A percentile compares a stretch with the other conserved stretches of the same genome.
Evolutionary conservation across 495 filamentous ascomycete species (phyloP).

Genomic region (Penicillium daleae): DNA sequence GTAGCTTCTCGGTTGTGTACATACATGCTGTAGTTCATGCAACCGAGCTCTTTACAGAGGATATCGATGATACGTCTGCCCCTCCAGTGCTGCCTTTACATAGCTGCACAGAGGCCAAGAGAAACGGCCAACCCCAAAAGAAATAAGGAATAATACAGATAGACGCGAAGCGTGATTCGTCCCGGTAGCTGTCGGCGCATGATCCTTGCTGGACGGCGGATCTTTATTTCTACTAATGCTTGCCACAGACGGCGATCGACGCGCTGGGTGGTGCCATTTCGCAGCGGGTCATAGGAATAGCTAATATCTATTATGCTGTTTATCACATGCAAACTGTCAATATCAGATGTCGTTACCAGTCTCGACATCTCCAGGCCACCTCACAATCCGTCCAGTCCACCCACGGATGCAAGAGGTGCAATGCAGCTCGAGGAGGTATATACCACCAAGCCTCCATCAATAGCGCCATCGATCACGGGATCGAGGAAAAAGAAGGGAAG

Average conservation of each 20-base stretch:
- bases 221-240: background rate
- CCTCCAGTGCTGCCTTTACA: too few relatives aligned
- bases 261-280: background rate
- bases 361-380: background rate
- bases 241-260: background rate
- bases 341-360: background rate
- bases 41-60: background rate
- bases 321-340: conserved; percentile 3
- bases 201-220: background rate
- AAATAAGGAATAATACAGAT: conserved; percentile 4
- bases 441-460: background rate
- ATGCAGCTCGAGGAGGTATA: background rate
- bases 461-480: background rate
- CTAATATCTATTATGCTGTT: background rate
- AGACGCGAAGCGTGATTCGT: background rate
- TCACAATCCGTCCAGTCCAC: too few relatives aligned
- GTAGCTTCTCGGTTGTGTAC: too few relatives aligned
- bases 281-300: background rate
- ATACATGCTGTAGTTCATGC: too few relatives aligned
- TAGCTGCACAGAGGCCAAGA: background rate
- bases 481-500: background rate
- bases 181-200: background rate
- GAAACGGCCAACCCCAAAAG: background rate
- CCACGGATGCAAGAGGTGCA: background rate
- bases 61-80: too few relatives aligned